Evolutionary conservation across 192 early-diverging fungal species (phyloP), one percentile per base, ranked within the genome.

Genomic region (Globomyces pollinis-pini): DNA sequence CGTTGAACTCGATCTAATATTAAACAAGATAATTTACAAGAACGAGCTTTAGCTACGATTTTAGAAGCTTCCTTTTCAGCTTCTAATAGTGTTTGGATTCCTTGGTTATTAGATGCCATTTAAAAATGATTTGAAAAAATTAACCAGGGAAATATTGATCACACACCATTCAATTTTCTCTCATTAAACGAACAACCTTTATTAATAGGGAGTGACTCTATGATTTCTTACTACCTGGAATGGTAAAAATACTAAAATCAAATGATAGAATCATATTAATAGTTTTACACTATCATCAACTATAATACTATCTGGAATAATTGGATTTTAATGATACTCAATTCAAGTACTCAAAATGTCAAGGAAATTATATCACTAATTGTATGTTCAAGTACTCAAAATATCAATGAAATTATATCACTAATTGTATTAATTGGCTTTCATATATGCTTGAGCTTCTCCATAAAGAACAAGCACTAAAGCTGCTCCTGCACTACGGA

Each of bases 401-500:
- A n/a, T n/a, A n/a, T n/a, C n/a, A n/a, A n/a, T n/a, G n/a, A n/a
- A n/a, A n/a, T n/a, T n/a, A n/a, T n/a, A n/a, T n/a, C n/a, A n/a
- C n/a, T n/a, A n/a, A n/a, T n/a, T n/a, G n/a, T n/a, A n/a, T n/a
- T n/a, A n/a, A n/a, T n/a, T n/a, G 38, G n/a, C 12, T 52, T 66
- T 70, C 57, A 70, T 28, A 58, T 54, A 42, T 47, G 57, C 68
- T 64, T 75, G 70, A 60, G 74, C 52, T 61, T 73, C 64, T 47
- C 69, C 77, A 69, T 79, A 79, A 51, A 65, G 65, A 43, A 81
- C 87, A 74, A 89, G 87, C 64, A 96, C 96, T 83, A 88, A 85
- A 64, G 96, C 93, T 86, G 90, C 96, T 79, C 88, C 96, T 65
- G 91, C 88, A 77, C 87, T 93, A 78, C 96, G 88, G 78, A 99